Conservation (phyloP, 1,284 basidiomycete genomes). For the Cystobasidiaceae sp. region DNA sequence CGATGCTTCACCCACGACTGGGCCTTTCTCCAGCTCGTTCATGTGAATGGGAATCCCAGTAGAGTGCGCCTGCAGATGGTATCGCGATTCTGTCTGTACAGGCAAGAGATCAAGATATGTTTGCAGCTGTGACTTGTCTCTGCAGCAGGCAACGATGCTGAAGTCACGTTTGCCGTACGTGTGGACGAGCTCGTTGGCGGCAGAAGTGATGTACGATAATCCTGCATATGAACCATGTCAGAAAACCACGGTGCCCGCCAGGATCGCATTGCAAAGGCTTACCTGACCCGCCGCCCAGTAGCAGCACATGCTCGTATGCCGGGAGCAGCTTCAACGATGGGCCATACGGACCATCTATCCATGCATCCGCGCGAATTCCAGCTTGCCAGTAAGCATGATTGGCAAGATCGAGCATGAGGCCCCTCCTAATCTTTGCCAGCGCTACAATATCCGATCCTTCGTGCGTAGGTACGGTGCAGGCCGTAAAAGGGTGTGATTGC, state of each 20-base stretch:
- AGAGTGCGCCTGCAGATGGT: background rate
- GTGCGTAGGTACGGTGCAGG: background rate
- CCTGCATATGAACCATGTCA: background rate
- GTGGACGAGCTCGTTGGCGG: background rate
- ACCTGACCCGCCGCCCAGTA: slow-evolving; percentile 20
- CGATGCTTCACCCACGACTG: no score
- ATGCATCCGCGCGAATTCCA: background rate
- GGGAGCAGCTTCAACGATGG: background rate
- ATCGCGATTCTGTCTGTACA: background rate
- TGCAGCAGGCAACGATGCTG: slow-evolving; percentile 7
- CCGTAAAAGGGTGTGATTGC: slow-evolving; percentile 25
- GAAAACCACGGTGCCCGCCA: no score
- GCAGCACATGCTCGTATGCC: background rate
- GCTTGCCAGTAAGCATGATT: slow-evolving; percentile 4
- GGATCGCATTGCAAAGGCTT: no score
- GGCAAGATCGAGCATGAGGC: background rate
- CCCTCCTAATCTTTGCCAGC: slow-evolving; percentile 4
- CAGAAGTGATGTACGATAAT: background rate
- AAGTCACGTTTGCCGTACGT: background rate
- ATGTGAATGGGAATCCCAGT: background rate
- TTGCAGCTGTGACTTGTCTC: slow-evolving; percentile 1
- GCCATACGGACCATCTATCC: slow-evolving; percentile 27
- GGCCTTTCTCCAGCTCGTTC: no score
- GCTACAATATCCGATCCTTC: slow-evolving; percentile 1
- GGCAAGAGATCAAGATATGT: slow-evolving; percentile 21